Evolutionary conservation across 2,329 filamentous ascomycete genomes (phyloP).

Genomic region (Ophiognomonia clavigignenti-juglandacearum): DNA sequence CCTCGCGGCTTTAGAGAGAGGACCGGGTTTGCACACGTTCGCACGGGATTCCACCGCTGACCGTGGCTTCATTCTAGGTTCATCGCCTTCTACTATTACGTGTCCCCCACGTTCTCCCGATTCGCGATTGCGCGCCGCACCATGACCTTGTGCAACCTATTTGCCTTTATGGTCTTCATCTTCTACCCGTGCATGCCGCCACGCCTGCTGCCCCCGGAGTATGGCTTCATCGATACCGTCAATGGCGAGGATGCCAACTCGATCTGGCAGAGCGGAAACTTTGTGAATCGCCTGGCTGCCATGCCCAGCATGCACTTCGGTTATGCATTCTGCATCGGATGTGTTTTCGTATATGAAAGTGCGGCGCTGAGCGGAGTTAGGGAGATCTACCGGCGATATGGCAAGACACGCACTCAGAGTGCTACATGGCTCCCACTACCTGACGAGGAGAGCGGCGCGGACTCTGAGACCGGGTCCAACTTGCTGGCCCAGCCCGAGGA

Average conservation of each 20-base stretch:
- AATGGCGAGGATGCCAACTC: slow-evolving; percentile 46
- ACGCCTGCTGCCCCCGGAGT: slow-evolving; percentile 46
- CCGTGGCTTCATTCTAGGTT: slow-evolving; percentile 37
- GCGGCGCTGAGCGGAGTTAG: slow-evolving; percentile 20
- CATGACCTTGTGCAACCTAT: slow-evolving; percentile 48
- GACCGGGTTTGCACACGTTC: no score
- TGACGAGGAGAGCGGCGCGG: slow-evolving; percentile 10
- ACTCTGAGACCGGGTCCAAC: background rate
- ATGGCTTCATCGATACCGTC: slow-evolving; percentile 47
- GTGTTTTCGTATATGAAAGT: slow-evolving; percentile 47
- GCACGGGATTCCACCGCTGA: no score
- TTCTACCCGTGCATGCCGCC: slow-evolving; percentile 59
- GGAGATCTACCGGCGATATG: slow-evolving; percentile 12
- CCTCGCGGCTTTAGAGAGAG: background rate
- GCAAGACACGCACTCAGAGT: slow-evolving; percentile 15
- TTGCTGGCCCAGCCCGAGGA: slow-evolving; percentile 5
- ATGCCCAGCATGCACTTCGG: slow-evolving; percentile 56
- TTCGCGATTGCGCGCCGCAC: slow-evolving; percentile 33
- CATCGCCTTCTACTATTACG: slow-evolving; percentile 60
- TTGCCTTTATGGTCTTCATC: slow-evolving; percentile 53
- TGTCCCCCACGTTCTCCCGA: slow-evolving; percentile 36
- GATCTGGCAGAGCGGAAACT: slow-evolving; percentile 50
- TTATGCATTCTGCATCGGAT: slow-evolving; percentile 51
- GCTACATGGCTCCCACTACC: slow-evolving; percentile 13
- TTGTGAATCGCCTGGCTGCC: slow-evolving; percentile 53